Conservation (phyloP, 345 rosid genomes). For the Schrenkiella parvula region DNA sequence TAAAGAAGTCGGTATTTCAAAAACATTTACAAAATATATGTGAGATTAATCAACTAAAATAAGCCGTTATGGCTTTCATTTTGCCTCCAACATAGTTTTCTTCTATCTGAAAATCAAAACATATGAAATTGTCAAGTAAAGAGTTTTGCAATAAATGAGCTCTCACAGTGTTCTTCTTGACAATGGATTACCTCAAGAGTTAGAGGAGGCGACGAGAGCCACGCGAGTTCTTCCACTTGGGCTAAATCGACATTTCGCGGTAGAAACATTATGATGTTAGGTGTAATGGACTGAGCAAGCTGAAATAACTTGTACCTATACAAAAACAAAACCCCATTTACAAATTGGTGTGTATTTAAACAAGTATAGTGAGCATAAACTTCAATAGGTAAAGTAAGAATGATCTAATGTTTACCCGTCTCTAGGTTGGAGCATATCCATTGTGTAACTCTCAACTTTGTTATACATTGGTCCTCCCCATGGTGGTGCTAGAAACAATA, state of each 20-base stretch:
- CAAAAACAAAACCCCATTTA: not conserved
- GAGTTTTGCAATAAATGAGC: not conserved
- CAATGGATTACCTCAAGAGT: conserved; percentile 17
- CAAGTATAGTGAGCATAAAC: not conserved
- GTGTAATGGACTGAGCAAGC: conserved; percentile 22
- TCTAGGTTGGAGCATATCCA: conserved; percentile 44
- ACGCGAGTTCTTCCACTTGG: conserved; percentile 30
- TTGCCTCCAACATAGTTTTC: conserved; percentile 20
- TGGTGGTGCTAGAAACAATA: conserved; percentile 45
- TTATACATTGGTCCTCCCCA: conserved; percentile 53
- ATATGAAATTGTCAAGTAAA: not conserved
- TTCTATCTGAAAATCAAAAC: conserved; percentile 19
- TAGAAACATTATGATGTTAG: conserved; percentile 27
- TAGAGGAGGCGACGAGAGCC: conserved; percentile 32
- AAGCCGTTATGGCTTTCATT: conserved; percentile 25
- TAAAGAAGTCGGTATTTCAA: too few relatives aligned
- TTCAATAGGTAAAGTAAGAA: not conserved
- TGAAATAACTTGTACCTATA: conserved; percentile 25
- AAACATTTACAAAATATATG: too few relatives aligned
- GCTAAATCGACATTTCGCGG: conserved; percentile 23
- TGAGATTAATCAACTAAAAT: not conserved
- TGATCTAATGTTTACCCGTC: conserved; percentile 22
- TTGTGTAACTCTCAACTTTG: conserved; percentile 29
- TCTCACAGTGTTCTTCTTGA: not conserved
- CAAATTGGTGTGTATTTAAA: not conserved